Evolutionary conservation across 306 rosid species (phyloP), one percentile per base, ranked within the genome.

Genomic region (Castanea sativa): DNA sequence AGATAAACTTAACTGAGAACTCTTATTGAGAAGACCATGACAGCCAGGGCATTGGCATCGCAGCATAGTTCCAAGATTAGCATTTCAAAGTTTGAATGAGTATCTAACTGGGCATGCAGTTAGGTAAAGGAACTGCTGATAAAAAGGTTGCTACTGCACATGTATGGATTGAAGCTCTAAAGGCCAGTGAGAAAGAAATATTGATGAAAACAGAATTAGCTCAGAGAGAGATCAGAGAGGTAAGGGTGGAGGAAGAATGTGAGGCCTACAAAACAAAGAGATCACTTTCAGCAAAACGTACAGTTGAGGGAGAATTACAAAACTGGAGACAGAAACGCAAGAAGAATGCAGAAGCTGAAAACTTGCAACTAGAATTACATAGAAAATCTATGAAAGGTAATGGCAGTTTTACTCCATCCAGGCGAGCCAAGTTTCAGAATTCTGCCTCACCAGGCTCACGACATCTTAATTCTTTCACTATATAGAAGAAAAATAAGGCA

Each of bases 121-220:
- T 11, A 61, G 23, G 98, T 1, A 84, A 88, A 80, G 93, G 87
- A 87, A 71, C 89, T 82, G 98, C 97, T n/a, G 94, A 89, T 65
- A 90, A 84, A 35, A 95, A 93, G 82, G 94, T 93, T 49, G 96
- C 90, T 35, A 97, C 96, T 43, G 89, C 96, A 6, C 81, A 85
- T 79, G 97, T 94, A 59, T 95, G 96, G 99, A 83, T 87, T 75
- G 96, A 89, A 85, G 99, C 98, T 77, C 82, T 95, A 49, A 90
- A 88, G 81, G 99, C 97, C n/a, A 93, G 95, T 71, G 97, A 95
- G 90, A 87, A 82, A 85, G 98, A 95, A 83, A 91, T 85, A 76
- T 58, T 85, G 78, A 75, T 86, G 79, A 87, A 84, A 87, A 79
- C 81, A 23, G 91, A 91, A 68, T 58, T 88, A 10, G 86, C 82